These are phyloP conservation scores for Suhomyces anneliseae DNA, from an alignment of 1,139 yeast genomes.

Conservation along the genomic window DNA sequence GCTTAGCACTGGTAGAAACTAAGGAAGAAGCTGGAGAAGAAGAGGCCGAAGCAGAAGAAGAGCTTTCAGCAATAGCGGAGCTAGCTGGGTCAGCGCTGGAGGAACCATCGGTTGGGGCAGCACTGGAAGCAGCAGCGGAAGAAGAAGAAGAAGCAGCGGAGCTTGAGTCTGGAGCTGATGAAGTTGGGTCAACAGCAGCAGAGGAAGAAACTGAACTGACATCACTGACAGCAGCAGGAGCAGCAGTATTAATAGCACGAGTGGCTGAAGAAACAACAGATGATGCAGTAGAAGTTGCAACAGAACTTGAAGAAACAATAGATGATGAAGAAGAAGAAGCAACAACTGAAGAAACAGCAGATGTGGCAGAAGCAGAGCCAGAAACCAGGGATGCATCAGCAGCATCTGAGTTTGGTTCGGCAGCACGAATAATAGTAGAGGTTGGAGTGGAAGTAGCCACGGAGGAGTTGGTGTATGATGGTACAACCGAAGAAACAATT, in stretches of 20 bases:
- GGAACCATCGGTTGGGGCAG: constrained; percentile 1
- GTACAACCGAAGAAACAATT: too few relatives aligned
- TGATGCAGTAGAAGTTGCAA: constrained; percentile 8
- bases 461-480: too few relatives aligned
- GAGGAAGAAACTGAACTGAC: background rate
- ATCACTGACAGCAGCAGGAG: background rate
- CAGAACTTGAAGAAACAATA: background rate
- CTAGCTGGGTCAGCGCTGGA: constrained; percentile 3
- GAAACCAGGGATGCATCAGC: too few relatives aligned
- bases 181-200: constrained; percentile 7
- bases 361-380: too few relatives aligned
- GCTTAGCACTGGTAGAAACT: background rate
- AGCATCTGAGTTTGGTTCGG: too few relatives aligned
- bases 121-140: constrained; percentile 4
- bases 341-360: too few relatives aligned
- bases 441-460: too few relatives aligned
- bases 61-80: background rate
- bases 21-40: constrained; percentile 4
- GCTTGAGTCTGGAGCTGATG: constrained; percentile 9
- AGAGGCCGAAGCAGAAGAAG: constrained; percentile 9
- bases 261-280: background rate
- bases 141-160: constrained; percentile 8
- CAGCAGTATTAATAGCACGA: background rate
- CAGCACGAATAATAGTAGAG: too few relatives aligned
- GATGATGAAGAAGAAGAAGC: too few relatives aligned